A percentile compares a stretch with the other conserved stretches of the same genome.
Conservation (phyloP, 495 filamentous ascomycete species). For the Durotheca rogersii region DNA sequence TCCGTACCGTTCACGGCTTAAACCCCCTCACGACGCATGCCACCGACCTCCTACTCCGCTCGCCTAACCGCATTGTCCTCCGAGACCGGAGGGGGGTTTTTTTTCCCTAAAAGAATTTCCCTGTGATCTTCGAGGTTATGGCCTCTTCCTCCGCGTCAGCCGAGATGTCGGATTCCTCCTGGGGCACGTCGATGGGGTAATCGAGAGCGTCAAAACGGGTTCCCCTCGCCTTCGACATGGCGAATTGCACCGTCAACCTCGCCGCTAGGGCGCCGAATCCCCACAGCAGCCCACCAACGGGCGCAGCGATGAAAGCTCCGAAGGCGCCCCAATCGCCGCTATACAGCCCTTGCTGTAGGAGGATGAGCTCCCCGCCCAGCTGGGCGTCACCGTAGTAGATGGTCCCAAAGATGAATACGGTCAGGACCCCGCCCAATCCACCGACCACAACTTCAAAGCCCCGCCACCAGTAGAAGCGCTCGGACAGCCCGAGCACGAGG, state of each 20-base stretch:
- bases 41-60: not conserved
- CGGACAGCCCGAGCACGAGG: slow-evolving; percentile 63
- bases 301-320: slow-evolving; percentile 76
- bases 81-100: not conserved
- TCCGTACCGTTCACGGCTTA: too few relatives aligned
- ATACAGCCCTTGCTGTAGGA: slow-evolving; percentile 70
- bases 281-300: slow-evolving; percentile 70
- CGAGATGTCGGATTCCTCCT: slow-evolving; percentile 31
- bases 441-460: slow-evolving; percentile 74
- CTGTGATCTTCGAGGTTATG: slow-evolving; percentile 42
- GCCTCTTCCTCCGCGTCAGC: slow-evolving; percentile 32
- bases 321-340: slow-evolving; percentile 72
- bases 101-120: slow-evolving; percentile 56
- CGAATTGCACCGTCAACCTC: slow-evolving; percentile 54
- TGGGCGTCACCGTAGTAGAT: slow-evolving; percentile 66
- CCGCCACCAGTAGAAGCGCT: slow-evolving; percentile 66
- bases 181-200: slow-evolving; percentile 39
- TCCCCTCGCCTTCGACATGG: slow-evolving; percentile 52
- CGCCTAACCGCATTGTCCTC: too few relatives aligned
- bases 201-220: slow-evolving; percentile 64
- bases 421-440: slow-evolving; percentile 68
- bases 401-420: slow-evolving; percentile 73
- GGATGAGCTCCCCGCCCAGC: slow-evolving; percentile 63
- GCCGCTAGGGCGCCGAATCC: slow-evolving; percentile 58
- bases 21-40: too few relatives aligned